Conservation (phyloP, 371 early-diverging fungal species). For the Parasitella parasitica region DNA sequence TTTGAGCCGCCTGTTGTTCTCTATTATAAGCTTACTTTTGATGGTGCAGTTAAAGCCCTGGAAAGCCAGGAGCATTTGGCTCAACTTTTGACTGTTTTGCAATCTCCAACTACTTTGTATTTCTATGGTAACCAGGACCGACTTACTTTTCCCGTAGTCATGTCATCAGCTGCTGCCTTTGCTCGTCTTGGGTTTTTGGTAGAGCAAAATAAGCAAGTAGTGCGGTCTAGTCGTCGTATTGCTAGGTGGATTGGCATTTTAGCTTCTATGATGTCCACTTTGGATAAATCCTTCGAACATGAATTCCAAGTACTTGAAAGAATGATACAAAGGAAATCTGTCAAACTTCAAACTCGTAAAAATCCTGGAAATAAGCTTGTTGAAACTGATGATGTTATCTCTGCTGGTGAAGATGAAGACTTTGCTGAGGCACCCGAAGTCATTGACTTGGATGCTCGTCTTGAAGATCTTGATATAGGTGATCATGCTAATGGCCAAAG, state of each 20-base stretch:
- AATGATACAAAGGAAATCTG: background rate
- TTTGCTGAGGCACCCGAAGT: background rate
- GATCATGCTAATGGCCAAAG: too few relatives aligned
- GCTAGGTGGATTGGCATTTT: slow-evolving; percentile 10
- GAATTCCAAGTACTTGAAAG: slow-evolving; percentile 2
- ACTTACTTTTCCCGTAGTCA: background rate
- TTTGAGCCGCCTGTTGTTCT: slow-evolving; percentile 7
- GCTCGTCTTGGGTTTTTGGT: background rate
- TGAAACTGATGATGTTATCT: background rate
- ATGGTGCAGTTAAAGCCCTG: background rate
- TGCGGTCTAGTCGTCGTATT: background rate
- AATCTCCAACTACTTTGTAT: background rate
- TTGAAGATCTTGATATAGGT: background rate
- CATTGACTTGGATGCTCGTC: background rate
- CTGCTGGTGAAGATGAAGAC: background rate
- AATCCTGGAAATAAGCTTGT: background rate
- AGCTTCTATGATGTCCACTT: slow-evolving; percentile 1
- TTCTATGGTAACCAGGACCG: background rate
- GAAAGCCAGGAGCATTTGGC: slow-evolving; percentile 1
- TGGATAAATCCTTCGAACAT: background rate
- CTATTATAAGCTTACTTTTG: slow-evolving; percentile 1
- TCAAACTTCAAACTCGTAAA: background rate
- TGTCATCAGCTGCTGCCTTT: background rate
- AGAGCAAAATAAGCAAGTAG: background rate
- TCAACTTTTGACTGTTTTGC: background rate